phyloP scores from a whole-genome alignment of 805 yeast species.

The Lipomyces starkeyi region DNA sequence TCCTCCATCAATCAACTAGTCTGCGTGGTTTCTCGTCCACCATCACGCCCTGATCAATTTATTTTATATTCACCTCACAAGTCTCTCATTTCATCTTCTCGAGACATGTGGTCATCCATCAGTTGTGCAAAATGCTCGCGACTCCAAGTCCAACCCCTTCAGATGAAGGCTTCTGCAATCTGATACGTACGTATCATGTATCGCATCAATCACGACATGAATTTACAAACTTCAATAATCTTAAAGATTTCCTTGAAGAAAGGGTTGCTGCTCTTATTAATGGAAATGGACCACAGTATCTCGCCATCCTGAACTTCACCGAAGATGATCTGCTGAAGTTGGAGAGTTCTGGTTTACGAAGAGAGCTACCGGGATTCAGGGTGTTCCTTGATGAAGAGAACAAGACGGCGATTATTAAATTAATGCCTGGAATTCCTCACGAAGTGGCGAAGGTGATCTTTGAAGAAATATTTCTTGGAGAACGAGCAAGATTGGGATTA shows the following conservation, averaged over 20 bases:
- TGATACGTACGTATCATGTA: not conserved
- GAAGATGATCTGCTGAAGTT: not conserved
- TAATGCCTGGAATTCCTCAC: not conserved
- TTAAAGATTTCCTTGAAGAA: not conserved
- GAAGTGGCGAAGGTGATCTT: not conserved
- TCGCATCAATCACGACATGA: not conserved
- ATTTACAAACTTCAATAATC: not conserved
- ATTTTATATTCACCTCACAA: not conserved
- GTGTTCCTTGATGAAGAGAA: not conserved
- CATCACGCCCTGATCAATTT: not conserved
- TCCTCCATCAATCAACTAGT: no score
- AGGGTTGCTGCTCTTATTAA: not conserved
- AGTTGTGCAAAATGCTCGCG: not conserved
- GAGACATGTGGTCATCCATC: not conserved
- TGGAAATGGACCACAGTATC: conserved; percentile 3
- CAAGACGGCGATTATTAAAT: conserved; percentile 2
- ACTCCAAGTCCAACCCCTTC: not conserved
- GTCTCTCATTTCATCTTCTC: not conserved
- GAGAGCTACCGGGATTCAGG: not conserved
- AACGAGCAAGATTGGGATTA: not conserved
- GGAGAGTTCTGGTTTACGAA: not conserved
- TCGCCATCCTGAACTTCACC: not conserved
- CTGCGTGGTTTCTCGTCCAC: not conserved
- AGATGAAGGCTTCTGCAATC: not conserved
- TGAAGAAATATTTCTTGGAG: not conserved